Evolutionary conservation across 345 rosid species (phyloP).

Genomic region (Bruguiera parviflora): DNA sequence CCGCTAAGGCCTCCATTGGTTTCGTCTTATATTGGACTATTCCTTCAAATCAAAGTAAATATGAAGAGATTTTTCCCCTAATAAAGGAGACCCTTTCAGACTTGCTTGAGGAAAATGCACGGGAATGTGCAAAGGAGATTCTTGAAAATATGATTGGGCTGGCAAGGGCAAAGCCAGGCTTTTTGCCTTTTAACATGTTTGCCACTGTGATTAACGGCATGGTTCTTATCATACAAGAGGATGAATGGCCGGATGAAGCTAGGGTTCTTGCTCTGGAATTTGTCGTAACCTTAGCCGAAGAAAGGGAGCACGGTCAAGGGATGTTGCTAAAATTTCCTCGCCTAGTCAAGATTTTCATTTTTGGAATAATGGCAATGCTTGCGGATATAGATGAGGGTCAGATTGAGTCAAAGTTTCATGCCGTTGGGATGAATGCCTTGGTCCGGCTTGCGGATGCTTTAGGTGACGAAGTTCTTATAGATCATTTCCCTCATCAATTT

Average conservation of each 20-base stretch:
- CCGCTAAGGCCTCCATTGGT: constrained; percentile 3
- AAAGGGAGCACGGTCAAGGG: background rate
- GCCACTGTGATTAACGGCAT: background rate
- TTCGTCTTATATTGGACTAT: background rate
- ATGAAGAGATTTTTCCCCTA: background rate
- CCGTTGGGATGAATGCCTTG: background rate
- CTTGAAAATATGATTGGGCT: constrained; percentile 1
- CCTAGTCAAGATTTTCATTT: background rate
- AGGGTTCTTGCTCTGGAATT: background rate
- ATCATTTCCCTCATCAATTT: background rate
- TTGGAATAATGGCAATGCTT: background rate
- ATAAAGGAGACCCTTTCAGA: background rate
- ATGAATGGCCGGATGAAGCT: background rate
- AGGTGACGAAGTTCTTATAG: background rate
- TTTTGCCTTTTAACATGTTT: background rate
- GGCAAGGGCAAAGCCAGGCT: background rate
- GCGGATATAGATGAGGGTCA: background rate
- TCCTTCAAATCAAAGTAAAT: too few relatives aligned
- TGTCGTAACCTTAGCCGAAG: background rate
- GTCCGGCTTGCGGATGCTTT: background rate
- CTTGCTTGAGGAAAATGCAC: too few relatives aligned
- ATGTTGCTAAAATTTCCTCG: background rate
- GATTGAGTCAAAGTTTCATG: background rate
- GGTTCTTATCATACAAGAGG: too few relatives aligned
- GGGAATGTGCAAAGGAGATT: background rate